phyloP scores from a whole-genome alignment of 2,329 filamentous ascomycete genomes.

The Monilinia fructicola region DNA sequence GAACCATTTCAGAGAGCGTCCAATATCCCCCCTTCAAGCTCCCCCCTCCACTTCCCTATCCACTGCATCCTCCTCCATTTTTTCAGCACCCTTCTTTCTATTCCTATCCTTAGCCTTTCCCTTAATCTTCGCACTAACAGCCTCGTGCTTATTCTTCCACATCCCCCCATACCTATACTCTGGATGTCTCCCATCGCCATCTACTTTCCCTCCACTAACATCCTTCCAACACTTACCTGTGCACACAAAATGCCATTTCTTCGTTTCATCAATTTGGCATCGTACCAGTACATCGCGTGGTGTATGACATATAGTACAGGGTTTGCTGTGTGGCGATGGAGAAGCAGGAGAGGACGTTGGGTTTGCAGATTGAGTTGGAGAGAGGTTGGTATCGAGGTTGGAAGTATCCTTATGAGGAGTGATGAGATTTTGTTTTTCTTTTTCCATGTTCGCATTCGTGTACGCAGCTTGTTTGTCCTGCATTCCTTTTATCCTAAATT shows the following conservation, averaged over 20 bases:
- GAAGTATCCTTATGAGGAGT: neutral
- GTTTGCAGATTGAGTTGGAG: neutral
- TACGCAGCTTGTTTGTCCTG: neutral
- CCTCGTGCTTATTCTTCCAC: conserved; percentile 32
- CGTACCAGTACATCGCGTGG: conserved; percentile 27
- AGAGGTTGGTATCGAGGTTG: neutral
- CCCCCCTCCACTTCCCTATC: neutral
- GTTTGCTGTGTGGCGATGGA: conserved; percentile 26
- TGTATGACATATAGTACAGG: conserved; percentile 25
- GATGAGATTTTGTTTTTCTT: neutral
- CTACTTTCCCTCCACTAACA: conserved; percentile 20
- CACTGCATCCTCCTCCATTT: neutral
- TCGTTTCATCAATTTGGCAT: conserved; percentile 27
- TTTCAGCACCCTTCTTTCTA: neutral
- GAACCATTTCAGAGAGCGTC: neutral
- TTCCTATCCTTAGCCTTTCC: conserved; percentile 27
- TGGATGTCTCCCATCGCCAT: conserved; percentile 22
- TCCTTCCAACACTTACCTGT: conserved; percentile 21
- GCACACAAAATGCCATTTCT: conserved; percentile 29
- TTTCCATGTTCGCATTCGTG: neutral
- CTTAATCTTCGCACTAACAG: conserved; percentile 30
- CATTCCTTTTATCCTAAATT: neutral
- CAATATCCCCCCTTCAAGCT: neutral
- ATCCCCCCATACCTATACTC: conserved; percentile 28
- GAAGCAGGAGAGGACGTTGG: neutral